phyloP scores from a whole-genome alignment of 768 basidiomycete genomes.

The Hygrocybe coccinea region DNA sequence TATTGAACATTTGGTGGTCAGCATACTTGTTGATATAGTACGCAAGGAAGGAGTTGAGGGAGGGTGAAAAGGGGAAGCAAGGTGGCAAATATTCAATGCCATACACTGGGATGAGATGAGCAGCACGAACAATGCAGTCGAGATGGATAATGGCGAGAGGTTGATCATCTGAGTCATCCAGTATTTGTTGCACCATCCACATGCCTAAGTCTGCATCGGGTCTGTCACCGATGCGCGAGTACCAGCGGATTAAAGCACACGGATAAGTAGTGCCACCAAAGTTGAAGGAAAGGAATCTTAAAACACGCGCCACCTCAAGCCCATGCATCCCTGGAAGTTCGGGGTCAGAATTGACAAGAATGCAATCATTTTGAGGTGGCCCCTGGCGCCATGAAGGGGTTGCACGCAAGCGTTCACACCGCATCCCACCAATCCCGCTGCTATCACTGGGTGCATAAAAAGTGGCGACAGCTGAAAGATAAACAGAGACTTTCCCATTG shows the following conservation, averaged over 20 bases:
- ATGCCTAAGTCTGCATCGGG: slow-evolving; percentile 14
- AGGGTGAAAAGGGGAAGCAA: background rate
- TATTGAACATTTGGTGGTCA: slow-evolving; percentile 17
- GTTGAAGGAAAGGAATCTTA: slow-evolving; percentile 22
- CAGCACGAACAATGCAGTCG: slow-evolving; percentile 20
- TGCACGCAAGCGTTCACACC: slow-evolving; percentile 21
- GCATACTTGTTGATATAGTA: slow-evolving; percentile 22
- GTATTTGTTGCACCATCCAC: slow-evolving; percentile 17
- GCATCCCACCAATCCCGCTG: slow-evolving; percentile 24
- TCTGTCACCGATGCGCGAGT: background rate
- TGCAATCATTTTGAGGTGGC: slow-evolving; percentile 20
- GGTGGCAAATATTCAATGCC: slow-evolving; percentile 13
- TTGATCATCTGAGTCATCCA: background rate
- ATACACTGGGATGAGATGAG: slow-evolving; percentile 10
- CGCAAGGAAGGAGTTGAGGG: background rate
- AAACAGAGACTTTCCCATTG: slow-evolving; percentile 2
- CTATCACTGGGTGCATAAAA: slow-evolving; percentile 28
- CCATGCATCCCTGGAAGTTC: slow-evolving; percentile 20
- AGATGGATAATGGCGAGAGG: slow-evolving; percentile 19
- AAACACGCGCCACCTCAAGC: slow-evolving; percentile 24
- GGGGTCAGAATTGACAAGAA: slow-evolving; percentile 19
- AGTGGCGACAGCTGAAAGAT: slow-evolving; percentile 12
- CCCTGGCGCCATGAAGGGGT: slow-evolving; percentile 4
- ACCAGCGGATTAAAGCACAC: slow-evolving; percentile 13
- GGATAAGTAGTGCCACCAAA: slow-evolving; percentile 3